phyloP scores from a whole-genome alignment of 768 basidiomycete genomes.

The Psilocybe tampanensis region DNA sequence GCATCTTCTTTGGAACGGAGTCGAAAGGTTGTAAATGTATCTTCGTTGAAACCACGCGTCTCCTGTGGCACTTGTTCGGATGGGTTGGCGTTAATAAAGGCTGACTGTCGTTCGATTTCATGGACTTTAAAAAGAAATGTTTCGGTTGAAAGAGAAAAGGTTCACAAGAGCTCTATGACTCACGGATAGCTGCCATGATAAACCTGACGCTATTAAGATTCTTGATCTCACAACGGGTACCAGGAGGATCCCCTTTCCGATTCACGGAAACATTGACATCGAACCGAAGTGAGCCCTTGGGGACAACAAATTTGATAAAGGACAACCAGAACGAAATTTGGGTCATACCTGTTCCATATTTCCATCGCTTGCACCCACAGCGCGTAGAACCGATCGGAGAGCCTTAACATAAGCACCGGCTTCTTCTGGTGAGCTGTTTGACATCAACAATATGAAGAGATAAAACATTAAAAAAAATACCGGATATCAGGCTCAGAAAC shows the following conservation, averaged over 20 bases:
- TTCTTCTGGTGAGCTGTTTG: conserved; percentile 77
- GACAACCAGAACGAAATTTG: not conserved
- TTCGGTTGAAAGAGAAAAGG: not conserved
- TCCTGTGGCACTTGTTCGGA: conserved; percentile 67
- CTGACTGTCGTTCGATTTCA: conserved; percentile 82
- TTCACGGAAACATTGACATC: conserved; percentile 96
- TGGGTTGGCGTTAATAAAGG: conserved; percentile 43
- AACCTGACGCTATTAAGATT: conserved; percentile 92
- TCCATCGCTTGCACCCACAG: conserved; percentile 88
- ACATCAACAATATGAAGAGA: conserved; percentile 24
- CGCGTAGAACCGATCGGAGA: conserved; percentile 78
- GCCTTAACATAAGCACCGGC: conserved; percentile 85
- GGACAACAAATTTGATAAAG: not conserved
- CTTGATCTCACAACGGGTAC: conserved; percentile 95
- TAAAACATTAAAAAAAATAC: conserved; percentile 32
- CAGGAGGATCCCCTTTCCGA: conserved; percentile 56
- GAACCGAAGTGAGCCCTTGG: conserved; percentile 88
- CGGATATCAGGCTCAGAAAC: conserved; percentile 92
- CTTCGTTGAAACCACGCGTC: conserved; percentile 89
- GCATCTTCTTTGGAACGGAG: conserved; percentile 91
- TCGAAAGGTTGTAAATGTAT: conserved; percentile 76
- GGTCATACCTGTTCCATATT: conserved; percentile 90
- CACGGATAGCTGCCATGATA: conserved; percentile 85
- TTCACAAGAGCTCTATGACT: conserved; percentile 18
- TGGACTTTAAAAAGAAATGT: conserved; percentile 48